phyloP scores from a whole-genome alignment of 305 asterid species.

The Nicotiana rustica region DNA sequence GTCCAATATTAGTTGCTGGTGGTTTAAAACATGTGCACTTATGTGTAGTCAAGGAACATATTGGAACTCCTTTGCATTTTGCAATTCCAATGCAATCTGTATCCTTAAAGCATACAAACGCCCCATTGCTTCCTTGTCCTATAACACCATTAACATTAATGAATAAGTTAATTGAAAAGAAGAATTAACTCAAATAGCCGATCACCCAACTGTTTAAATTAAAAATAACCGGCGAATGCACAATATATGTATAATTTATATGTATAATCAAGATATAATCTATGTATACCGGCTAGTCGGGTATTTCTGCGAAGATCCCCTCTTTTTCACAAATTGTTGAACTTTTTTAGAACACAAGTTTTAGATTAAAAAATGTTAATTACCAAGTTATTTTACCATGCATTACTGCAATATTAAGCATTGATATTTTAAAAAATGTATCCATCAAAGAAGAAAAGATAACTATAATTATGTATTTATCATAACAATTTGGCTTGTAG shows the following conservation, averaged over 20 bases:
- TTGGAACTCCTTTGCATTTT: not conserved
- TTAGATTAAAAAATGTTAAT: no score
- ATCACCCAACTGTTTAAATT: no score
- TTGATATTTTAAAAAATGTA: no score
- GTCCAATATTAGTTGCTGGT: not conserved
- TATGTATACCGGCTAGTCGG: no score
- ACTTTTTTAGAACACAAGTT: not conserved
- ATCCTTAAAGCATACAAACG: not conserved
- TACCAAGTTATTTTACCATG: not conserved
- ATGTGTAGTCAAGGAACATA: not conserved
- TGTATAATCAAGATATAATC: no score
- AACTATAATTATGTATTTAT: no score
- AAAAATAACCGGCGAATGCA: no score
- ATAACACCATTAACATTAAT: not conserved
- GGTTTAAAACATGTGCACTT: not conserved
- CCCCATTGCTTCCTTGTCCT: not conserved
- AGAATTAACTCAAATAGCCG: not conserved
- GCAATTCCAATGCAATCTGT: not conserved
- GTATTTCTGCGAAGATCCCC: no score
- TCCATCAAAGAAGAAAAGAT: no score
- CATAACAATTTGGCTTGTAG: no score
- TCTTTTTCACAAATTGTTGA: not conserved
- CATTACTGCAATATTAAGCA: no score
- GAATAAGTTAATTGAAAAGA: not conserved
- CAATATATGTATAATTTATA: no score